Conservation (phyloP, 441 rosid species). For the Pelargonium myrrhifolium region DNA sequence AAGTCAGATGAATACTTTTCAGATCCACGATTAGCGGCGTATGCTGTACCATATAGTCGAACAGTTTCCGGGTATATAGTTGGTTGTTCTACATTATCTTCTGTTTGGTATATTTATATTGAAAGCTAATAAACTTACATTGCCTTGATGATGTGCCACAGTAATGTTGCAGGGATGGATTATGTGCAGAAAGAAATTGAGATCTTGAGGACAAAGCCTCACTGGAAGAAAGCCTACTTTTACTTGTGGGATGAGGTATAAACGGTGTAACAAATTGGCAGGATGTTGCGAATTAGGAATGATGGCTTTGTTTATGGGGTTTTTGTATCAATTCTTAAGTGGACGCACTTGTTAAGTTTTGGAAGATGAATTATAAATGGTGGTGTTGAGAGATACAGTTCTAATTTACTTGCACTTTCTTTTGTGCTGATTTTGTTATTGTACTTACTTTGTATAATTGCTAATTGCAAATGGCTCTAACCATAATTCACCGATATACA, state of each 20-base stretch:
- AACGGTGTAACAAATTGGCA: slow-evolving; percentile 3
- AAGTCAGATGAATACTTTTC: slow-evolving; percentile 78
- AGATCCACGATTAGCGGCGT: slow-evolving; percentile 85
- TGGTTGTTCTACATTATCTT: slow-evolving; percentile 25
- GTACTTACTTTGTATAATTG: neutral
- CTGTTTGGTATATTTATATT: slow-evolving; percentile 24
- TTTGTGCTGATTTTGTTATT: neutral
- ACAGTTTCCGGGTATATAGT: slow-evolving; percentile 55
- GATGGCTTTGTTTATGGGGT: neutral
- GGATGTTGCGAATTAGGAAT: neutral
- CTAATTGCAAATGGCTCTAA: slow-evolving; percentile 4
- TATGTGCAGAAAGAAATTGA: slow-evolving; percentile 81
- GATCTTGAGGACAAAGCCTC: slow-evolving; percentile 71
- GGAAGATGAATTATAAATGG: slow-evolving; percentile 5
- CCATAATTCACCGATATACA: neutral
- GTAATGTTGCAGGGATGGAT: slow-evolving; percentile 52
- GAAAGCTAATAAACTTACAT: slow-evolving; percentile 31
- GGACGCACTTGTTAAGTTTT: neutral
- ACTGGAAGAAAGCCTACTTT: slow-evolving; percentile 93
- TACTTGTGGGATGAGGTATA: slow-evolving; percentile 92
- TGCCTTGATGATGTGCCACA: slow-evolving; percentile 40
- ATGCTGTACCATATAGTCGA: slow-evolving; percentile 73
- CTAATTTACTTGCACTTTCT: neutral
- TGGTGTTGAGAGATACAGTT: slow-evolving; percentile 7
- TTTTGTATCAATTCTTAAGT: neutral